phyloP scores from a whole-genome alignment of 306 rosid genomes.

The Sindora glabra region DNA sequence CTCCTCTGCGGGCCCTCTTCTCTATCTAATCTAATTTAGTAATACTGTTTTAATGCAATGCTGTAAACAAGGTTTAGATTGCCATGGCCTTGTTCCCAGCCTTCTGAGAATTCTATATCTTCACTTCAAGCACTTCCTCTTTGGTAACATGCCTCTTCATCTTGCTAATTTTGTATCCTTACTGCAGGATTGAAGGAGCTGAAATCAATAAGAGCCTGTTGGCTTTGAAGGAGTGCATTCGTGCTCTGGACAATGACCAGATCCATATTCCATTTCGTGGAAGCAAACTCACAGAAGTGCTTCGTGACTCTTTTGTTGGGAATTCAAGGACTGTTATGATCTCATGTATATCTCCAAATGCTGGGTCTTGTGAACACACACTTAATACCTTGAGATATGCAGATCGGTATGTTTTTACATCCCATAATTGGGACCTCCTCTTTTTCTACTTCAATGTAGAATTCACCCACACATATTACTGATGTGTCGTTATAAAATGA shows the following conservation, averaged over 20 bases:
- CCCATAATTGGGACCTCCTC: not conserved
- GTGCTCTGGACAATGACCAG: slow-evolving; percentile 98
- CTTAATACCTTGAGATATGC: slow-evolving; percentile 97
- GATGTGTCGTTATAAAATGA: slow-evolving; percentile 13
- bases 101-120: slow-evolving; percentile 1
- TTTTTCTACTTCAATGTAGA: not conserved
- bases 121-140: not conserved
- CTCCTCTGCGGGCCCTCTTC: too few relatives aligned
- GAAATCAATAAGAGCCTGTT: slow-evolving; percentile 96
- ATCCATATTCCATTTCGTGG: slow-evolving; percentile 97
- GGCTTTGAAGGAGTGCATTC: slow-evolving; percentile 96
- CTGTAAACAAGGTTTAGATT: too few relatives aligned
- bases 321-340: slow-evolving; percentile 96
- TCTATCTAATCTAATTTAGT: slow-evolving; percentile 1
- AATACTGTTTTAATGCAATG: too few relatives aligned
- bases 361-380: slow-evolving; percentile 95
- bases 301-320: slow-evolving; percentile 96
- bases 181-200: slow-evolving; percentile 88
- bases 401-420: slow-evolving; percentile 53
- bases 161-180: not conserved
- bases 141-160: too few relatives aligned
- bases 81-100: slow-evolving; percentile 5
- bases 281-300: slow-evolving; percentile 99
- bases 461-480: too few relatives aligned
- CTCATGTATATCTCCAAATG: slow-evolving; percentile 98